A percentile compares a stretch with the other conserved stretches of the same genome.
phyloP scores from a whole-genome alignment of 495 filamentous ascomycete species.

The Friedmanniomyces simplex region DNA sequence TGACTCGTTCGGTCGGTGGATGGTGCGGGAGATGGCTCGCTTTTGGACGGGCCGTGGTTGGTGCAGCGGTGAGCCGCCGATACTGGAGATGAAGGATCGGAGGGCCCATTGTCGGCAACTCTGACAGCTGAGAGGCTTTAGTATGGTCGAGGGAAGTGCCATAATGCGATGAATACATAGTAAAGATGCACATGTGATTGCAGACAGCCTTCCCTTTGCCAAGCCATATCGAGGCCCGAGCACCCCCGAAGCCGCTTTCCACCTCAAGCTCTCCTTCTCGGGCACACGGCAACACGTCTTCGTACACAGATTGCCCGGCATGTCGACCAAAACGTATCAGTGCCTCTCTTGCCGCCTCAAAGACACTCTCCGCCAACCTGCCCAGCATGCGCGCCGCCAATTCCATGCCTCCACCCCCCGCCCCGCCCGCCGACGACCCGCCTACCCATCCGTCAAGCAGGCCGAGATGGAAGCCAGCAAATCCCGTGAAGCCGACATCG shows the following conservation, averaged over 20 bases:
- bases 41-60: neutral
- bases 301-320: neutral
- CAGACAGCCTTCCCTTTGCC: neutral
- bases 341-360: slow-evolving; percentile 18
- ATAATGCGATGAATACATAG: neutral
- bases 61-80: neutral
- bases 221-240: neutral
- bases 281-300: neutral
- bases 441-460: slow-evolving; percentile 31
- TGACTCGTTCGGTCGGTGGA: neutral
- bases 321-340: slow-evolving; percentile 12
- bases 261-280: neutral
- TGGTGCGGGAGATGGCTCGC: slow-evolving; percentile 1
- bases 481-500: slow-evolving; percentile 25
- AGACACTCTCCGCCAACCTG: neutral
- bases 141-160: neutral
- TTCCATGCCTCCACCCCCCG: slow-evolving; percentile 16
- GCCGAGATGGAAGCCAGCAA: slow-evolving; percentile 25
- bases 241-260: neutral
- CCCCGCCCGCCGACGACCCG: slow-evolving; percentile 24
- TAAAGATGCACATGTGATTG: neutral
- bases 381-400: slow-evolving; percentile 4
- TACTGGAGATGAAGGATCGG: slow-evolving; percentile 16
- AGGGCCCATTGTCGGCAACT: slow-evolving; percentile 12
- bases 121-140: neutral